Evolutionary conservation across 257 asterid genomes (phyloP).

Genomic region (Rehmannia glutinosa): DNA sequence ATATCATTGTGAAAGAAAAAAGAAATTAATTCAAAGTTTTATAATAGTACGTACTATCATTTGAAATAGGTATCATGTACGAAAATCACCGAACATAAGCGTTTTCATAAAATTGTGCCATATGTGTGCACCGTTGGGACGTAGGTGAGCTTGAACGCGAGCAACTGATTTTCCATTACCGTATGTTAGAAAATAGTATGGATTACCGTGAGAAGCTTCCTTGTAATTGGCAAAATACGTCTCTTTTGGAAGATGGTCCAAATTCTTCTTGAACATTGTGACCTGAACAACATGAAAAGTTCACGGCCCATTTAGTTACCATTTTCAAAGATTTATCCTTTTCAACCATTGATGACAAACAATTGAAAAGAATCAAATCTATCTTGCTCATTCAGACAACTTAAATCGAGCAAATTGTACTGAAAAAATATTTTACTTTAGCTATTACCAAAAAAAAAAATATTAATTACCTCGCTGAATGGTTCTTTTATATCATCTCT

Average conservation of each 20-base stretch:
- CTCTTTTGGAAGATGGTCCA: conserved; percentile 49
- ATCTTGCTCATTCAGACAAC: no score
- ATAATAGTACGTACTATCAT: conserved; percentile 44
- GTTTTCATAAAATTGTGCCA: conserved; percentile 72
- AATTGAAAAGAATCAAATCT: no score
- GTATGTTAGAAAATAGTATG: neutral
- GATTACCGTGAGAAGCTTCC: conserved; percentile 18
- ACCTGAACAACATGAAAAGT: conserved; percentile 22
- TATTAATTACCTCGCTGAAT: conserved; percentile 39
- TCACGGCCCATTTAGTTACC: no score
- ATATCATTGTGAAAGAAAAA: conserved; percentile 34
- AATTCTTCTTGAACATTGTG: conserved; percentile 68
- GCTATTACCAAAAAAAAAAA: no score
- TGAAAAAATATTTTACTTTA: no score
- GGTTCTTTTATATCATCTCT: conserved; percentile 43
- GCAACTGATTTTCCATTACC: conserved; percentile 60
- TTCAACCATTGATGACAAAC: no score
- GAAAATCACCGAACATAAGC: conserved; percentile 39
- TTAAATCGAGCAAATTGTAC: no score
- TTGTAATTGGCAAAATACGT: conserved; percentile 42
- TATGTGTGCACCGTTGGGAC: conserved; percentile 76
- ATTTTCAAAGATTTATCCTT: no score
- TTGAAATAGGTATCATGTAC: neutral
- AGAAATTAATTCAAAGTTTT: conserved; percentile 40
- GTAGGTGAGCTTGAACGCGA: conserved; percentile 67